Evolutionary conservation across 108 stramenopile genomes (phyloP).

Genomic region (Pseudonitzschia pungens): DNA sequence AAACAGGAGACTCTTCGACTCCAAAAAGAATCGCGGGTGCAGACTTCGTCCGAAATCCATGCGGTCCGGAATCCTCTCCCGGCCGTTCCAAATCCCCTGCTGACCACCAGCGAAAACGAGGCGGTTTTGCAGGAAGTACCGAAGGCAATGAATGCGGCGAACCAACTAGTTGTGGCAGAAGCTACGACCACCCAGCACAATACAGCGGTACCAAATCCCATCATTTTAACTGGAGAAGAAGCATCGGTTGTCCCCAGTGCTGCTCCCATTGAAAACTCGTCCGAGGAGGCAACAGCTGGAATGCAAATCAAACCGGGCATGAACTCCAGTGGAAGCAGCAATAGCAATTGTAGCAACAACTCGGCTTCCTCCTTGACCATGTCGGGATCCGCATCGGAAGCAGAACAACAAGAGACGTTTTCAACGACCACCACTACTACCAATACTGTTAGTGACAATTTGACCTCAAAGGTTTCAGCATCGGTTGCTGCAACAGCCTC

Average conservation of each 20-base stretch:
- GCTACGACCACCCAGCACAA: neutral
- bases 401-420: neutral
- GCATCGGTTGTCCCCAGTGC: neutral
- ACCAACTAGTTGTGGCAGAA: neutral
- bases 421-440: neutral
- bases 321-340: neutral
- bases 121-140: neutral
- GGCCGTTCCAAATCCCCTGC: slow-evolving; percentile 1
- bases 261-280: neutral
- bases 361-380: neutral
- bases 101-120: neutral
- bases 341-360: neutral
- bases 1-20: neutral
- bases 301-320: neutral
- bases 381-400: neutral
- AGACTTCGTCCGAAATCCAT: neutral
- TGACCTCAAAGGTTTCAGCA: no score
- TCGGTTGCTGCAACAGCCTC: no score
- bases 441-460: neutral
- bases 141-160: neutral
- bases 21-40: neutral
- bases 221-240: neutral
- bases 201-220: neutral
- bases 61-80: neutral
- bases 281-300: neutral